Evolutionary conservation across 78 protist genomes (phyloP).

Genomic region (Planoprotostelium fungivorum): DNA sequence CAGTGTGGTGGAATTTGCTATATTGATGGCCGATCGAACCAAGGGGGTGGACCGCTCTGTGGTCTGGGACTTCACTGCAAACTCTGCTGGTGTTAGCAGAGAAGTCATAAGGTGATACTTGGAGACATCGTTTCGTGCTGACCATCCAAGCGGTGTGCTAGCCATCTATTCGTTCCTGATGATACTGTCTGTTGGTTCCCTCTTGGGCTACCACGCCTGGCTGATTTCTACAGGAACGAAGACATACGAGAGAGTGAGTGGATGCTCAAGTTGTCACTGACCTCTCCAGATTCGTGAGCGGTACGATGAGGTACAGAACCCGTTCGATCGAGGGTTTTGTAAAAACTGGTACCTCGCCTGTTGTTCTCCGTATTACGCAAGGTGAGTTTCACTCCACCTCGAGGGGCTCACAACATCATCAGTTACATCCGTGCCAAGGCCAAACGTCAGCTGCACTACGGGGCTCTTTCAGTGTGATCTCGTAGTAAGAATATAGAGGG

Average conservation of each 20-base stretch:
- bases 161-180: neutral
- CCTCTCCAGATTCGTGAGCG: neutral
- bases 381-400: neutral
- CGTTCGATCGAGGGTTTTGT: neutral
- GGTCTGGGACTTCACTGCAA: neutral
- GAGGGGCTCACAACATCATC: too few species aligned
- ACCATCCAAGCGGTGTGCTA: neutral
- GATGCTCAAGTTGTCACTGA: neutral
- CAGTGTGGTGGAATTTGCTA: neutral
- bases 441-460: too few species aligned
- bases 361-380: neutral
- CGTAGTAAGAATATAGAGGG: too few species aligned
- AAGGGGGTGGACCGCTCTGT: neutral
- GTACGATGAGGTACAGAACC: neutral
- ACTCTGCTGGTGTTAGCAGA: neutral
- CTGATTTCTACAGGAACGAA: neutral
- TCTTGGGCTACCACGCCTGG: neutral
- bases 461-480: too few species aligned
- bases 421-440: too few species aligned
- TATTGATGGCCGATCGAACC: neutral
- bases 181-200: neutral
- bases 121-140: neutral
- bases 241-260: neutral
- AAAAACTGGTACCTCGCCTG: neutral
- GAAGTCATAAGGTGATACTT: neutral